Evolutionary conservation across 2,329 filamentous ascomycete genomes (phyloP).

Genomic region (Colletotrichum coccodes): DNA sequence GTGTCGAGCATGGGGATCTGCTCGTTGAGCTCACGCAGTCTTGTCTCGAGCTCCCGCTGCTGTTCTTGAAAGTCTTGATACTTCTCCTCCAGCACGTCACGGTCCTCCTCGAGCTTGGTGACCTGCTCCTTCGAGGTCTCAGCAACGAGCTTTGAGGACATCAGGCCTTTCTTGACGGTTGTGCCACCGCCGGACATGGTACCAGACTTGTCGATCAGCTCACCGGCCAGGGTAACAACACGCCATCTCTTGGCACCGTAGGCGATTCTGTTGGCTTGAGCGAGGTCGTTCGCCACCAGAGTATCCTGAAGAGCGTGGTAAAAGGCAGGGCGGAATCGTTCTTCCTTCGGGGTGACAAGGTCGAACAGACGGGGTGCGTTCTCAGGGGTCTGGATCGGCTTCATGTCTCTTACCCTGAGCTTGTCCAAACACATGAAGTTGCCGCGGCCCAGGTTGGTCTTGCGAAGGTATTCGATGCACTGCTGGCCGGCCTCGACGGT

Average conservation of each 20-base stretch:
- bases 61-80: slow-evolving; percentile 88
- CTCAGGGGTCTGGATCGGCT: slow-evolving; percentile 87
- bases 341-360: slow-evolving; percentile 87
- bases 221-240: slow-evolving; percentile 93
- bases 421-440: slow-evolving; percentile 98
- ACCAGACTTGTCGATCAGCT: slow-evolving; percentile 97
- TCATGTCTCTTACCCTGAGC: slow-evolving; percentile 80
- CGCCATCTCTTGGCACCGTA: slow-evolving; percentile 95
- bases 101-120: slow-evolving; percentile 84
- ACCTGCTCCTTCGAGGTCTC: slow-evolving; percentile 92
- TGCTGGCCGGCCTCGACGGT: slow-evolving; percentile 96
- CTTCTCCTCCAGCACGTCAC: slow-evolving; percentile 84
- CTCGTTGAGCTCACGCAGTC: slow-evolving; percentile 77
- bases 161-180: slow-evolving; percentile 88
- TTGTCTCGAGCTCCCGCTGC: slow-evolving; percentile 81
- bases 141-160: slow-evolving; percentile 95
- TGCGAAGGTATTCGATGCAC: slow-evolving; percentile 96
- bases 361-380: slow-evolving; percentile 94
- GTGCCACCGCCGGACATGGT: slow-evolving; percentile 98
- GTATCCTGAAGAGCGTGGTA: slow-evolving; percentile 97
- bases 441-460: slow-evolving; percentile 95
- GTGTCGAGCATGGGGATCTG: slow-evolving; percentile 88
- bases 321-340: slow-evolving; percentile 89
- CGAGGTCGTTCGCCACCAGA: slow-evolving; percentile 88
- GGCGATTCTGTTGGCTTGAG: slow-evolving; percentile 97